Percentiles rank a stretch among this genome's conserved stretches.
These are phyloP conservation scores for Phoenix dactylifera DNA, from an alignment of 176 grass and related monocot genomes.

Conservation along the genomic window DNA sequence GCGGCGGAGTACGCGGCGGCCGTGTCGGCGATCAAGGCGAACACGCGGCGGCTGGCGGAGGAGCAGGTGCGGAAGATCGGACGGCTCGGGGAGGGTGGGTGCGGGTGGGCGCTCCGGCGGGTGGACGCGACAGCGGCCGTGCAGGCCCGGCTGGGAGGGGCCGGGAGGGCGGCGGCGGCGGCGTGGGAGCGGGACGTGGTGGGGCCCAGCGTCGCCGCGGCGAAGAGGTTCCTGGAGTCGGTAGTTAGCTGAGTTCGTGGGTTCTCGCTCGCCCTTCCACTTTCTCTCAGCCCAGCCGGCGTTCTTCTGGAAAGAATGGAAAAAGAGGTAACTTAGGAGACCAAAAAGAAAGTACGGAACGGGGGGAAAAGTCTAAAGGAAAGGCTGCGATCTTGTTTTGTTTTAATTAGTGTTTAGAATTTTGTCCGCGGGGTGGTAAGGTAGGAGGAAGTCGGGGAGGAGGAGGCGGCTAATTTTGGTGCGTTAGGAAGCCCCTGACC, in stretches of 20 bases:
- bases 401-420: not conserved
- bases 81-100: constrained; percentile 27
- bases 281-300: no score
- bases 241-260: no score
- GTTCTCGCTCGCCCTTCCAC: no score
- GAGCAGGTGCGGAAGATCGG: constrained; percentile 58
- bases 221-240: constrained; percentile 34
- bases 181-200: constrained; percentile 60
- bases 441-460: not conserved
- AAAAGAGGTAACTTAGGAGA: not conserved
- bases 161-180: not conserved
- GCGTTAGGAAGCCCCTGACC: constrained; percentile 21
- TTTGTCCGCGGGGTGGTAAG: constrained; percentile 14
- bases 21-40: constrained; percentile 51
- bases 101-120: constrained; percentile 42
- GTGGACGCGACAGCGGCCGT: constrained; percentile 51
- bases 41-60: constrained; percentile 48
- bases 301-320: no score
- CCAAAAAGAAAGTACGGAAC: not conserved
- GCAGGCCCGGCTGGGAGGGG: constrained; percentile 22
- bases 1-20: constrained; percentile 26
- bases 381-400: not conserved
- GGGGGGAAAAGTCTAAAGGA: not conserved
- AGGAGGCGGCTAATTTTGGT: constrained; percentile 31
- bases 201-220: constrained; percentile 29